Conservation (phyloP, 441 rosid genomes). For the Erodium chrysanthum region DNA sequence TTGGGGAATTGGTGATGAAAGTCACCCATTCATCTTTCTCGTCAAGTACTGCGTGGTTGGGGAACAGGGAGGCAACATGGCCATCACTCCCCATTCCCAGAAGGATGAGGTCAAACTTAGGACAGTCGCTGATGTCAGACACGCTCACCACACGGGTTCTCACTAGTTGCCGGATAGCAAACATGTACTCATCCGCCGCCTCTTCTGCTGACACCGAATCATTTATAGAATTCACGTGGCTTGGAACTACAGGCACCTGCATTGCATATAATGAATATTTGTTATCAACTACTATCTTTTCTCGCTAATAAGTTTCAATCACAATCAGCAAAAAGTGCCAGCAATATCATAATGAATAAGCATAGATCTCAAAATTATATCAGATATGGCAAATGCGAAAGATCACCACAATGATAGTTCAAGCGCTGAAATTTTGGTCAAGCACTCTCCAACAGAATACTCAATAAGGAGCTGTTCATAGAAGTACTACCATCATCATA, state of each 20-base stretch:
- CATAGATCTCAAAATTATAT: background rate
- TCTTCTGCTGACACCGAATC: slow-evolving; percentile 76
- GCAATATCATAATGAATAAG: background rate
- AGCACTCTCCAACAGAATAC: background rate
- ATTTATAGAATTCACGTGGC: slow-evolving; percentile 73
- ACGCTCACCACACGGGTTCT: slow-evolving; percentile 48
- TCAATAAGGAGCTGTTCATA: background rate
- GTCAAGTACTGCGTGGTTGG: slow-evolving; percentile 49
- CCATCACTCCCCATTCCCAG: slow-evolving; percentile 91
- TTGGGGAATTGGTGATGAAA: slow-evolving; percentile 62
- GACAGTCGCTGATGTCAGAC: slow-evolving; percentile 73
- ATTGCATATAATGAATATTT: slow-evolving; percentile 23
- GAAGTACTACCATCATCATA: background rate
- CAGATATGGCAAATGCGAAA: background rate
- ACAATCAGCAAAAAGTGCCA: background rate
- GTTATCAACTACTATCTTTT: background rate
- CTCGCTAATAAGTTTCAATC: background rate
- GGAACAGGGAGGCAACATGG: slow-evolving; percentile 80
- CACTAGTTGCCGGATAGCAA: slow-evolving; percentile 62
- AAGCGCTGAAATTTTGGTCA: background rate
- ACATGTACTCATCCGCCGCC: slow-evolving; percentile 68
- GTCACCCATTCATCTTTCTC: slow-evolving; percentile 70
- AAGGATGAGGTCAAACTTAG: slow-evolving; percentile 80
- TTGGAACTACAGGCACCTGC: slow-evolving; percentile 67
- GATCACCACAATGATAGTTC: background rate